A percentile compares a stretch with the other conserved stretches of the same genome.
Evolutionary conservation across 116 monocot species (phyloP).

Genomic region (Trichopus zeylanicus): DNA sequence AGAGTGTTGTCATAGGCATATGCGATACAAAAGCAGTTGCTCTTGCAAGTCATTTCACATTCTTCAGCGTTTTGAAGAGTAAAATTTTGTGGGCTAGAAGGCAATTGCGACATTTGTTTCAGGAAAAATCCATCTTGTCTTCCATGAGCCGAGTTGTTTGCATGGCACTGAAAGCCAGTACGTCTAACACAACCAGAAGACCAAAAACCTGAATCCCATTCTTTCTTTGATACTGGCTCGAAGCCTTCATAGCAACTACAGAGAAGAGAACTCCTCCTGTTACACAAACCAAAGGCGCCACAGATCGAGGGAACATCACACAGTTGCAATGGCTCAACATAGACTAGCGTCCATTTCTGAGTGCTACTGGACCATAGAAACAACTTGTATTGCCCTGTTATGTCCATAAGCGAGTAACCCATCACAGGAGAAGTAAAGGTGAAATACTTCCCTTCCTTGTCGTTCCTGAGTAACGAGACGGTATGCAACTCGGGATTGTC

Average conservation of each 20-base stretch:
- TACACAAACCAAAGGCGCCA: conserved; percentile 12
- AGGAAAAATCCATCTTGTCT: conserved; percentile 15
- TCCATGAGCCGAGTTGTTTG: not conserved
- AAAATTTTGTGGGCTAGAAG: not conserved
- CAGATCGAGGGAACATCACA: conserved; percentile 10
- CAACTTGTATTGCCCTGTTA: not conserved
- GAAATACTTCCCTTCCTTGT: no score
- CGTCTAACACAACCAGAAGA: conserved; percentile 8
- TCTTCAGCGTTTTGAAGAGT: not conserved
- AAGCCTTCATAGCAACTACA: conserved; percentile 18
- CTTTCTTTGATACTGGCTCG: not conserved
- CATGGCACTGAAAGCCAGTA: conserved; percentile 4
- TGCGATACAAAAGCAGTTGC: conserved; percentile 20
- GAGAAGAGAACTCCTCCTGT: not conserved
- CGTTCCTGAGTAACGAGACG: no score
- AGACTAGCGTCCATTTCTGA: not conserved
- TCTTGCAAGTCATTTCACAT: conserved; percentile 10
- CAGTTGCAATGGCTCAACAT: not conserved
- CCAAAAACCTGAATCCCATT: conserved; percentile 12
- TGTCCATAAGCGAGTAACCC: not conserved
- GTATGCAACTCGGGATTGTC: no score
- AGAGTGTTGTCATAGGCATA: conserved; percentile 9
- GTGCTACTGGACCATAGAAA: not conserved
- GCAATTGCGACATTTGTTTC: conserved; percentile 1
- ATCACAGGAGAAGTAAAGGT: no score